A percentile compares a stretch with the other conserved stretches of the same genome.
Evolutionary conservation across 2,329 filamentous ascomycete species (phyloP).

Genomic region (Botrytis galanthina): DNA sequence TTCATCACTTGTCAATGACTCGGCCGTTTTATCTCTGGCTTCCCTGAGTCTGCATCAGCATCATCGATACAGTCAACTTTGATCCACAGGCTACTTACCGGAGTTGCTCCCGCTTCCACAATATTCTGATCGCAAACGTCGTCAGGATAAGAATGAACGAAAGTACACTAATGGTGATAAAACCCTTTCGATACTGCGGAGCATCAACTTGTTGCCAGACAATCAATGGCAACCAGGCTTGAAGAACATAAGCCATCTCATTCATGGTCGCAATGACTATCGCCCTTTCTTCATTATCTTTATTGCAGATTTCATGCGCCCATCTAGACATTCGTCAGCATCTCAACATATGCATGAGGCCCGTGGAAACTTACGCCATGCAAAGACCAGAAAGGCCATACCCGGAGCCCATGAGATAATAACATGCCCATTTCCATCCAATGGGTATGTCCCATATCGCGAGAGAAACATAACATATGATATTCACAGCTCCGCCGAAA

Average conservation of each 20-base stretch:
- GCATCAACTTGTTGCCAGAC: slow-evolving; percentile 65
- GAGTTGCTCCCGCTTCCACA: slow-evolving; percentile 22
- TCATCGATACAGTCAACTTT: not conserved
- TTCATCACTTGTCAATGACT: not conserved
- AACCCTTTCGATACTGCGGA: slow-evolving; percentile 60
- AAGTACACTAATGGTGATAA: slow-evolving; percentile 53
- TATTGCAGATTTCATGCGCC: slow-evolving; percentile 54
- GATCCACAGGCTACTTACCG: not conserved
- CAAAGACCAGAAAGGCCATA: slow-evolving; percentile 42
- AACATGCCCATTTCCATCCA: slow-evolving; percentile 63
- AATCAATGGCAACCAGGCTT: slow-evolving; percentile 66
- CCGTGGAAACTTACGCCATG: slow-evolving; percentile 43
- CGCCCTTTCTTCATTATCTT: slow-evolving; percentile 63
- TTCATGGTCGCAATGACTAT: slow-evolving; percentile 67
- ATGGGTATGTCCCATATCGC: slow-evolving; percentile 48
- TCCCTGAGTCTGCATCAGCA: not conserved
- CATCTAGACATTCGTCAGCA: slow-evolving; percentile 39
- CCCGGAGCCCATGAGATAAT: slow-evolving; percentile 45
- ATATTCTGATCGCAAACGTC: slow-evolving; percentile 18
- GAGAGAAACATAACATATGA: slow-evolving; percentile 32
- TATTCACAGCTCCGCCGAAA: slow-evolving; percentile 43
- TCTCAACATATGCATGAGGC: not conserved
- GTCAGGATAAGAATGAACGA: slow-evolving; percentile 37
- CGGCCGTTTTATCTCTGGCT: not conserved
- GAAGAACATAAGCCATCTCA: slow-evolving; percentile 65